Conservation (phyloP, 2,329 filamentous ascomycete species). For the Calycina herbarum region DNA sequence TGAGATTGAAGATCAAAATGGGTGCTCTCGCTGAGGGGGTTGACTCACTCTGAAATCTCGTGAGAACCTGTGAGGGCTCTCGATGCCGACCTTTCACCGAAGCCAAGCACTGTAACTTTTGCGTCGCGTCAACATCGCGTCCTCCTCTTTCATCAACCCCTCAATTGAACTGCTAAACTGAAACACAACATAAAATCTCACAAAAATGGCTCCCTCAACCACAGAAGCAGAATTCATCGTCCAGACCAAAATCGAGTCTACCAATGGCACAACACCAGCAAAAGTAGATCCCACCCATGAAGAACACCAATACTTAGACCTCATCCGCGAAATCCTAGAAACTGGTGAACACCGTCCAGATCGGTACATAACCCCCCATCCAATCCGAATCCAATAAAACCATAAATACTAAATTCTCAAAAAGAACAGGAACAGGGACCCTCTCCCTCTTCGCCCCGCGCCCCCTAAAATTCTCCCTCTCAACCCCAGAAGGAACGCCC, state of each 20-base stretch:
- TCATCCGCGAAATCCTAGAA: conserved; percentile 81
- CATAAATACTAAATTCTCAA: conserved; percentile 9
- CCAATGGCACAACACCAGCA: not conserved
- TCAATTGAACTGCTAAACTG: not conserved
- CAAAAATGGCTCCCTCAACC: conserved; percentile 4
- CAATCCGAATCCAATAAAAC: not conserved
- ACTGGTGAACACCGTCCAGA: conserved; percentile 87
- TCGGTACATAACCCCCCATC: conserved; percentile 52
- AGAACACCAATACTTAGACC: conserved; percentile 89
- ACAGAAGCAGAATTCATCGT: not conserved
- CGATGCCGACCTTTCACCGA: not conserved
- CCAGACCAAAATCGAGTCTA: not conserved
- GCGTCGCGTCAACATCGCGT: not conserved
- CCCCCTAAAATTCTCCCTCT: conserved; percentile 84
- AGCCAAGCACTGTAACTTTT: not conserved
- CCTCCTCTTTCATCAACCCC: not conserved
- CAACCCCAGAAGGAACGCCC: conserved; percentile 54
- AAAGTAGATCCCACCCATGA: conserved; percentile 56
- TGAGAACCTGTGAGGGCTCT: not conserved
- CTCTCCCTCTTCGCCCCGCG: conserved; percentile 84
- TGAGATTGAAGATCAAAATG: too few species aligned
- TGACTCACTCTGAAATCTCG: too few species aligned
- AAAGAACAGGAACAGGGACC: conserved; percentile 88
- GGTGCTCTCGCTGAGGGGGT: too few species aligned
- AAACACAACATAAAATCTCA: not conserved